These are phyloP conservation scores for Flaveria sonorensis DNA, from an alignment of 129 eudicot genomes.

Conservation along the genomic window DNA sequence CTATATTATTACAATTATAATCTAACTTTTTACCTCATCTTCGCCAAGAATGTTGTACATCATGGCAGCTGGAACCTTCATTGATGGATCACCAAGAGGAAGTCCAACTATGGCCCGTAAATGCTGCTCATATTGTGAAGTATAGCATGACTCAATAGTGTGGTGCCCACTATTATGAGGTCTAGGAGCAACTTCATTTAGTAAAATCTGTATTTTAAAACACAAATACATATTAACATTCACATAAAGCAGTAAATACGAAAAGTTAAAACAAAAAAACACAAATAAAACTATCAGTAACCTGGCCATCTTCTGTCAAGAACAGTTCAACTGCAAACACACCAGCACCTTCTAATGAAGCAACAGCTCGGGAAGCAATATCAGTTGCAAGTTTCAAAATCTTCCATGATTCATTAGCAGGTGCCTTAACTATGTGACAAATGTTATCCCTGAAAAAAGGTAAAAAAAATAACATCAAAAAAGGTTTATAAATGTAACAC, in stretches of 20 bases:
- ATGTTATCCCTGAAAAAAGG: constrained; percentile 70
- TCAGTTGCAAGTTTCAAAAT: constrained; percentile 76
- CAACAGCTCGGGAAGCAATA: constrained; percentile 71
- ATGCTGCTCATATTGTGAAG: constrained; percentile 96
- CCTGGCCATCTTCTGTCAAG: constrained; percentile 83
- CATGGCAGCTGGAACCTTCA: constrained; percentile 91
- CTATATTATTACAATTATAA: not conserved
- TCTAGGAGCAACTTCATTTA: constrained; percentile 98
- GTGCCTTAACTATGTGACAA: constrained; percentile 94
- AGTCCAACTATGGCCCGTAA: constrained; percentile 93
- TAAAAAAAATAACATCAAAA: not conserved
- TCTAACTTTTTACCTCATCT: constrained; percentile 58
- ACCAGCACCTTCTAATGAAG: constrained; percentile 98
- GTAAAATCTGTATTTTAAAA: constrained; percentile 56
- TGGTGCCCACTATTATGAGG: constrained; percentile 99
- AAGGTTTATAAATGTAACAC: not conserved
- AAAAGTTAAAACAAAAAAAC: not conserved
- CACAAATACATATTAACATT: not conserved
- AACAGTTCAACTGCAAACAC: constrained; percentile 93
- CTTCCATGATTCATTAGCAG: constrained; percentile 86
- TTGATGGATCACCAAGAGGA: constrained; percentile 97
- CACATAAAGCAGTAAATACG: constrained; percentile 6
- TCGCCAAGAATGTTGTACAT: constrained; percentile 98
- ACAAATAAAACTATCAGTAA: constrained; percentile 10
- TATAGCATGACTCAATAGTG: constrained; percentile 82